These are phyloP conservation scores for Aphanomyces astaci DNA, from an alignment of 352 stramenopile genomes.

Conservation along the genomic window DNA sequence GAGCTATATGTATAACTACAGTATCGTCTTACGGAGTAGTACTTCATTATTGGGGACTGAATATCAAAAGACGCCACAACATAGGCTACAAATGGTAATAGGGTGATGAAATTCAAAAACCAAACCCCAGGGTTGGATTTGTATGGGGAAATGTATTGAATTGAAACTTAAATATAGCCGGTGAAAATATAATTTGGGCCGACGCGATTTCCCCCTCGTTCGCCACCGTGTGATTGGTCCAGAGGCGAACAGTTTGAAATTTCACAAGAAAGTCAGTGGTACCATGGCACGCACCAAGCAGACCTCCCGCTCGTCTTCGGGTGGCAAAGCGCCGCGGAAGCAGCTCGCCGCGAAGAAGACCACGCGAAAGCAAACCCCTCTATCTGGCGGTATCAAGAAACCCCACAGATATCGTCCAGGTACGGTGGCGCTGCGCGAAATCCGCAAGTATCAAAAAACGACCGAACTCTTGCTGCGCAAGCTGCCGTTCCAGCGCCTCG, in stretches of 20 bases:
- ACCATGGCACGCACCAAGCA: constrained; percentile 94
- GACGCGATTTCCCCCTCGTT: background rate
- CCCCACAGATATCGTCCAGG: constrained; percentile 63
- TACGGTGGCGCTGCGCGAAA: constrained; percentile 88
- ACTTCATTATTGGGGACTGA: too few relatives aligned
- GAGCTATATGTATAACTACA: too few relatives aligned
- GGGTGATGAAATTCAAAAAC: too few relatives aligned
- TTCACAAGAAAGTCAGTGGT: constrained; percentile 7
- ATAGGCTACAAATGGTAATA: too few relatives aligned
- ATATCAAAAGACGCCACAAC: too few relatives aligned
- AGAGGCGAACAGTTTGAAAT: background rate
- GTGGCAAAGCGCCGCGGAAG: constrained; percentile 90
- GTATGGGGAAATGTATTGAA: too few relatives aligned
- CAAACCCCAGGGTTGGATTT: too few relatives aligned
- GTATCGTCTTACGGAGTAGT: too few relatives aligned
- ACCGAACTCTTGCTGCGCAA: constrained; percentile 90
- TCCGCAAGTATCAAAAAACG: constrained; percentile 89
- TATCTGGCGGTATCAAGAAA: constrained; percentile 89
- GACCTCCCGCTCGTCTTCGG: constrained; percentile 90
- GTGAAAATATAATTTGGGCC: too few relatives aligned
- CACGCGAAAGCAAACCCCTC: constrained; percentile 85
- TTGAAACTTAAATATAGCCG: too few relatives aligned
- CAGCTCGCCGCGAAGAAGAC: constrained; percentile 86
- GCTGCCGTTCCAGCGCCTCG: constrained; percentile 83
- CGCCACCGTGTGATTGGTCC: background rate